Evolutionary conservation across 495 filamentous ascomycete species (phyloP).

Genomic region (Podospora sp.): DNA sequence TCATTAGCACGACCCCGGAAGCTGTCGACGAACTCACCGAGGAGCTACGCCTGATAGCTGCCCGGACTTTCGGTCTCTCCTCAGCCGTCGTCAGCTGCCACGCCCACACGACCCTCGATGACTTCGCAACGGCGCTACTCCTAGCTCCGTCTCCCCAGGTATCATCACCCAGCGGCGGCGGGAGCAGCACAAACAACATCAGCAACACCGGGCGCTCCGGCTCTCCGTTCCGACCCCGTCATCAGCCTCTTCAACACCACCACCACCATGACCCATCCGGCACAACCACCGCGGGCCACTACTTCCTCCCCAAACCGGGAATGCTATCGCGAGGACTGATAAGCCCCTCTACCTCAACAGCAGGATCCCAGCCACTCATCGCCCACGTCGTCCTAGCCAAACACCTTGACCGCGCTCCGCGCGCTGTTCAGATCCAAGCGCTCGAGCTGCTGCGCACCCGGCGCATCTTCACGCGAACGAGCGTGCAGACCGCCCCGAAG

Average conservation of each 20-base stretch:
- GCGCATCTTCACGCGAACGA: conserved; percentile 71
- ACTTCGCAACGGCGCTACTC: conserved; percentile 72
- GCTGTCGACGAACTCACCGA: conserved; percentile 64
- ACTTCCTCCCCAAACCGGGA: conserved; percentile 23
- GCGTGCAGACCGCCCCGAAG: conserved; percentile 71
- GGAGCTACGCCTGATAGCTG: conserved; percentile 71
- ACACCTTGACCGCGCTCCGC: conserved; percentile 70
- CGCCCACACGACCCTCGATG: conserved; percentile 70
- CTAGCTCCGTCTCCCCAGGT: conserved; percentile 35
- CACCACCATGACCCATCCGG: conserved; percentile 18
- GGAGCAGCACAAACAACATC: conserved; percentile 17
- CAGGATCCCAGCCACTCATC: conserved; percentile 48
- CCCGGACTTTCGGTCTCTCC: conserved; percentile 70
- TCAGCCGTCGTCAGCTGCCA: conserved; percentile 71
- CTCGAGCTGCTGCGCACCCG: conserved; percentile 82
- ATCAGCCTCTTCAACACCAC: conserved; percentile 28
- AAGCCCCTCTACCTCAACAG: conserved; percentile 19
- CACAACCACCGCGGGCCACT: conserved; percentile 24
- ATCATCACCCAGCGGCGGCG: conserved; percentile 22
- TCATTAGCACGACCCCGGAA: conserved; percentile 71
- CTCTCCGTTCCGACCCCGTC: conserved; percentile 39
- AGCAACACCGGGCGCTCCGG: conserved; percentile 31
- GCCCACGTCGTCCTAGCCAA: conserved; percentile 81
- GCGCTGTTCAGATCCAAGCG: conserved; percentile 80
- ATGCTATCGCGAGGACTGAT: conserved; percentile 9